These are phyloP conservation scores for Pterulicium gracile DNA, from an alignment of 1,284 basidiomycete species.

Conservation along the genomic window DNA sequence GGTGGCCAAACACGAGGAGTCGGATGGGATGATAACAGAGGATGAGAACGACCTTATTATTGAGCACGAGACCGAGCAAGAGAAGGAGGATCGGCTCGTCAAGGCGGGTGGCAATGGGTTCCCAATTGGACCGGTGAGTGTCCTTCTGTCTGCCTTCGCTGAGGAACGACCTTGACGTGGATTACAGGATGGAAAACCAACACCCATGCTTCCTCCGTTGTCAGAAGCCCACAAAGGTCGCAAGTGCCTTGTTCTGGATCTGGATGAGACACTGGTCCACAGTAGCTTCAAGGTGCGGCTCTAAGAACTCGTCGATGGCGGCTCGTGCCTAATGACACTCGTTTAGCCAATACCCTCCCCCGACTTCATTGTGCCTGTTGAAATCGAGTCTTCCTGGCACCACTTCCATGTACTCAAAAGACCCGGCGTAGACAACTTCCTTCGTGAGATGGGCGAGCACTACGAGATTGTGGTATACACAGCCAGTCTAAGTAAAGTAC, in stretches of 20 bases:
- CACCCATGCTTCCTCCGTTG: slow-evolving; percentile 72
- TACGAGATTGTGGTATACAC: slow-evolving; percentile 99
- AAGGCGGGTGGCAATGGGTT: slow-evolving; percentile 76
- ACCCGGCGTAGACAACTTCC: slow-evolving; percentile 94
- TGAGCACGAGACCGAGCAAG: slow-evolving; percentile 27
- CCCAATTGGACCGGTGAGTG: slow-evolving; percentile 62
- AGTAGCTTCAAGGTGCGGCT: slow-evolving; percentile 22
- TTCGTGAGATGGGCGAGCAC: slow-evolving; percentile 95
- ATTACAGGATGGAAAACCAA: slow-evolving; percentile 57
- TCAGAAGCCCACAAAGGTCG: slow-evolving; percentile 65
- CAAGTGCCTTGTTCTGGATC: slow-evolving; percentile 90
- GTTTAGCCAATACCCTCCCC: slow-evolving; percentile 85
- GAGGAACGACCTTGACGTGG: slow-evolving; percentile 2
- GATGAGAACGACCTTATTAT: slow-evolving; percentile 36
- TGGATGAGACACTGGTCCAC: slow-evolving; percentile 94
- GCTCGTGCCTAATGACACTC: slow-evolving; percentile 1
- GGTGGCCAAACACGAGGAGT: slow-evolving; percentile 29
- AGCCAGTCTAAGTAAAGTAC: slow-evolving; percentile 89
- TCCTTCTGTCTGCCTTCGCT: slow-evolving; percentile 1
- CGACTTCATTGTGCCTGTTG: slow-evolving; percentile 97
- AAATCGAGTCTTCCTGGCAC: slow-evolving; percentile 97
- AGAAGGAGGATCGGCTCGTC: slow-evolving; percentile 70
- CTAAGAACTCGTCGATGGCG: neutral
- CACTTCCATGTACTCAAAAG: slow-evolving; percentile 99
- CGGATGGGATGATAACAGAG: slow-evolving; percentile 35